A percentile compares a stretch with the other conserved stretches of the same genome.
Evolutionary conservation across 441 rosid genomes (phyloP).

Genomic region (Rhodomyrtus psidioides): DNA sequence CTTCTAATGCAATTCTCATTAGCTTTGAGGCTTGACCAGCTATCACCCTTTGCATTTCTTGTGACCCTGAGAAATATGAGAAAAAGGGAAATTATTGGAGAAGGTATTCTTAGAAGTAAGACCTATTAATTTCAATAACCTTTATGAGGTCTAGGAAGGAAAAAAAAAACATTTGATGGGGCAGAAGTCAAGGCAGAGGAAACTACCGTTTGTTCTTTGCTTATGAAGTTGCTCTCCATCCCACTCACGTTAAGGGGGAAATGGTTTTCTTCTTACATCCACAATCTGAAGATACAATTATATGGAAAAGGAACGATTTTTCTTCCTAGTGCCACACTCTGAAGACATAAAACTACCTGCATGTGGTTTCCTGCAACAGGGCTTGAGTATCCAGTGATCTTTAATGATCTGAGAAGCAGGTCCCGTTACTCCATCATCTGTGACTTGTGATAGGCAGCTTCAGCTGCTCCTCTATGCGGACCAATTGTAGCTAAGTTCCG

Average conservation of each 20-base stretch:
- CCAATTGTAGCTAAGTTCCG: no score
- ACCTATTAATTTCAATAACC: not conserved
- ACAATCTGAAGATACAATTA: not conserved
- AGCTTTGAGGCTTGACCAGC: not conserved
- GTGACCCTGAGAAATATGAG: not conserved
- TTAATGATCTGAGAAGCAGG: no score
- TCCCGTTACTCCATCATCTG: no score
- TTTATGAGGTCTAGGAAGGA: not conserved
- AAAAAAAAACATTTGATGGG: not conserved
- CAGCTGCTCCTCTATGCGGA: no score
- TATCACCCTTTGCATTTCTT: not conserved
- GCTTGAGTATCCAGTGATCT: no score
- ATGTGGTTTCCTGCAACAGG: not conserved
- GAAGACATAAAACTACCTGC: not conserved
- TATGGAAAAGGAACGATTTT: not conserved
- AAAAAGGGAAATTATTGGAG: not conserved
- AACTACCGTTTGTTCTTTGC: not conserved
- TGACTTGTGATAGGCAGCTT: no score
- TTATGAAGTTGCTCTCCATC: not conserved
- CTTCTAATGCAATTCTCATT: not conserved
- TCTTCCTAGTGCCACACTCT: not conserved
- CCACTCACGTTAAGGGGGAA: not conserved
- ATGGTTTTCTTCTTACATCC: not conserved
- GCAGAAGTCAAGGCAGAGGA: not conserved
- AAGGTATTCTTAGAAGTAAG: not conserved